These are phyloP conservation scores for Ustilaginoidea virens DNA, from an alignment of 2,329 filamentous ascomycete genomes.

Conservation along the genomic window DNA sequence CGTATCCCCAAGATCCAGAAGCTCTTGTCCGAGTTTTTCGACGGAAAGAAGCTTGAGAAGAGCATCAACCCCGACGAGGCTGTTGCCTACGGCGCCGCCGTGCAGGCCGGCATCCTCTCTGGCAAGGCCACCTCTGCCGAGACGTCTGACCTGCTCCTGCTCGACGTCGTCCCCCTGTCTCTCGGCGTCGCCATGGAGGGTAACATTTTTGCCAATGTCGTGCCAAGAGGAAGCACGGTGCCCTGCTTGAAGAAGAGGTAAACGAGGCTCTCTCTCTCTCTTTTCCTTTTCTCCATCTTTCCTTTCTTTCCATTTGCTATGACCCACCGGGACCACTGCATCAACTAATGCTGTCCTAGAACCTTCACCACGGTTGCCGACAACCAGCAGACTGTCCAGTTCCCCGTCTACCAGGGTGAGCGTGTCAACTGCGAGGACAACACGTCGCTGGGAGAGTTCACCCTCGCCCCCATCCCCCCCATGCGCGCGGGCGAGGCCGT, in stretches of 20 bases:
- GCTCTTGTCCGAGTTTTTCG: constrained; percentile 96
- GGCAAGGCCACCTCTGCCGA: constrained; percentile 95
- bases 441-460: constrained; percentile 95
- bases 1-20: constrained; percentile 99
- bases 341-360: constrained; percentile 5
- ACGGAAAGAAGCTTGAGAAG: constrained; percentile 99
- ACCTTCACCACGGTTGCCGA: constrained; percentile 81
- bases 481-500: constrained; percentile 91
- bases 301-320: too few relatives aligned
- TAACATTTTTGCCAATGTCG: constrained; percentile 94
- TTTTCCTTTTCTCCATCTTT: too few relatives aligned
- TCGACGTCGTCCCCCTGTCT: constrained; percentile 92
- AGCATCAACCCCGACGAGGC: constrained; percentile 99
- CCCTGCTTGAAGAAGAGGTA: constrained; percentile 64
- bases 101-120: constrained; percentile 96
- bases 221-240: constrained; percentile 40
- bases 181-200: constrained; percentile 99
- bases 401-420: constrained; percentile 92
- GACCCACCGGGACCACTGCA: too few relatives aligned
- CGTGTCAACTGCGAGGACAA: constrained; percentile 98
- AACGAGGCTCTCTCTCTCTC: neutral
- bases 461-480: constrained; percentile 73
- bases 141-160: constrained; percentile 82
- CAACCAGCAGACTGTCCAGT: constrained; percentile 54
- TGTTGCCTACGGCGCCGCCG: constrained; percentile 95